phyloP scores from a whole-genome alignment of 2,329 filamentous ascomycete species.

The Calonectria hongkongensis region DNA sequence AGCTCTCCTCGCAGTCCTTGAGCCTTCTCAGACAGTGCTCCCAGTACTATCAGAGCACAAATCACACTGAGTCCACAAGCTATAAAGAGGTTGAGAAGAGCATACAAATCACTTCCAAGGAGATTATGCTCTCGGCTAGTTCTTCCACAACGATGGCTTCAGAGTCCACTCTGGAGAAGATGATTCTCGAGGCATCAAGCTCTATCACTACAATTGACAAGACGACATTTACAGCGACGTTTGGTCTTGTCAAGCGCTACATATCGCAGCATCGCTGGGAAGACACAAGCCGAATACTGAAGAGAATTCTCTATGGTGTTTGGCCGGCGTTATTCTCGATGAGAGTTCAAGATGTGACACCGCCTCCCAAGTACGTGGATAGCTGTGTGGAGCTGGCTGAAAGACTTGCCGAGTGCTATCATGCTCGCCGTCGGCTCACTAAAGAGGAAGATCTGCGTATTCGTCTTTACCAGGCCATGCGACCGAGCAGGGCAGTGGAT shows the following conservation, averaged over 20 bases:
- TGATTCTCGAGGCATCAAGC: conserved; percentile 5
- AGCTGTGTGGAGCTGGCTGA: conserved; percentile 7
- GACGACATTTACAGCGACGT: conserved; percentile 16
- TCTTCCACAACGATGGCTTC: background rate
- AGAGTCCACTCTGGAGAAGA: conserved; percentile 1
- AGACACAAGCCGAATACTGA: background rate
- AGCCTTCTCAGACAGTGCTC: conserved; percentile 10
- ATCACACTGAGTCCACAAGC: background rate
- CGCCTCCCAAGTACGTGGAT: conserved; percentile 11
- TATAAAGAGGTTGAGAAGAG: conserved; percentile 16
- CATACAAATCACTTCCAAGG: conserved; percentile 10
- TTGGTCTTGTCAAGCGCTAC: conserved; percentile 11
- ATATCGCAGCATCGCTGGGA: conserved; percentile 19
- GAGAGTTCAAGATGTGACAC: conserved; percentile 8
- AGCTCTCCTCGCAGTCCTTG: conserved; percentile 2
- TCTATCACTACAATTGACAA: conserved; percentile 7
- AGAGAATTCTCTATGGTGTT: background rate
- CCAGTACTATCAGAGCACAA: conserved; percentile 19
- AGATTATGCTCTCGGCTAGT: conserved; percentile 19
- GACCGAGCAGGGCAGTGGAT: conserved; percentile 5
- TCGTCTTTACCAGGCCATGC: conserved; percentile 4
- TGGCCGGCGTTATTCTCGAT: conserved; percentile 8
- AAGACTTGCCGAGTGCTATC: conserved; percentile 15
- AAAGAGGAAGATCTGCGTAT: conserved; percentile 11
- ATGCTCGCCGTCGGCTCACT: conserved; percentile 2